These are phyloP conservation scores for Yarrowia hollandica DNA, from an alignment of 805 yeast genomes.

Conservation along the genomic window DNA sequence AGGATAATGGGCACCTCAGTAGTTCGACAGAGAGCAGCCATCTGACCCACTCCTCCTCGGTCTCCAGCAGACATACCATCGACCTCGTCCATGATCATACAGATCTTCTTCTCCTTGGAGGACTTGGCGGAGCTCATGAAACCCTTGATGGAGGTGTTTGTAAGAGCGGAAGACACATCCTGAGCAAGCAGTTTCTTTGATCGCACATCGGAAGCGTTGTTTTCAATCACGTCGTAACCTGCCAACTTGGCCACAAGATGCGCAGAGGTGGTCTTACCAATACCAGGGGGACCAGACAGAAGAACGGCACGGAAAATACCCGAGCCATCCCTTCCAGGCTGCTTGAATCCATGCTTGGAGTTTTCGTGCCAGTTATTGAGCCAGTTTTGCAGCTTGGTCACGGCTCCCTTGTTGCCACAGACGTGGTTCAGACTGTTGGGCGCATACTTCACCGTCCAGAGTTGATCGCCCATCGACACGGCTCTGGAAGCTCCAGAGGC, in stretches of 20 bases:
- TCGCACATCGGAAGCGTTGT: conserved; percentile 88
- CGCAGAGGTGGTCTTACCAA: conserved; percentile 90
- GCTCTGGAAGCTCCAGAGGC: conserved; percentile 10
- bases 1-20: conserved; percentile 88
- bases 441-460: conserved; percentile 95
- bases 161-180: conserved; percentile 67
- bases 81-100: conserved; percentile 96
- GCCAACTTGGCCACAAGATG: conserved; percentile 78
- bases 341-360: conserved; percentile 55
- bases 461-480: background rate
- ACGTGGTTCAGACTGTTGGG: conserved; percentile 74
- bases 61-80: conserved; percentile 99
- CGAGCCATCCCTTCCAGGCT: conserved; percentile 57
- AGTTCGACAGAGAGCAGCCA: conserved; percentile 80
- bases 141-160: conserved; percentile 82
- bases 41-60: conserved; percentile 95
- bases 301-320: conserved; percentile 78
- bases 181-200: conserved; percentile 73
- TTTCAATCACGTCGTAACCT: conserved; percentile 78
- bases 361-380: conserved; percentile 69
- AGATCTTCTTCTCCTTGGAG: conserved; percentile 55
- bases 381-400: conserved; percentile 71
- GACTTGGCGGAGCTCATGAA: conserved; percentile 51
- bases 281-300: conserved; percentile 91
- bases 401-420: conserved; percentile 85